Evolutionary conservation across 768 basidiomycete species (phyloP).

Genomic region (Lepiota brunneoincarnata): DNA sequence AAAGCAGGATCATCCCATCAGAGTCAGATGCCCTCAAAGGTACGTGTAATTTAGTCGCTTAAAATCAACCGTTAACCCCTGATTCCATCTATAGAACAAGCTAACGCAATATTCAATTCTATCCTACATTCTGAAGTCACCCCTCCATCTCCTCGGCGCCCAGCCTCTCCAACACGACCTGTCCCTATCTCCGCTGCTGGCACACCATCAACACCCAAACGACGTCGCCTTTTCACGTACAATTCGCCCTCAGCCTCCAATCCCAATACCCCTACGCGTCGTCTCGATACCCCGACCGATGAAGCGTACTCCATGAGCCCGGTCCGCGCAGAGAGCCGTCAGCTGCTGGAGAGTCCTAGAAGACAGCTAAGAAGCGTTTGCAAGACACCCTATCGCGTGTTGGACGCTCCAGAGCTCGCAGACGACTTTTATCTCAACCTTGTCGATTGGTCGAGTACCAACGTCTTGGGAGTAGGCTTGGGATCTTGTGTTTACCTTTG

Average conservation of each 20-base stretch:
- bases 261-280: conserved; percentile 52
- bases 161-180: conserved; percentile 59
- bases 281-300: conserved; percentile 81
- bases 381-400: conserved; percentile 94
- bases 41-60: conserved; percentile 24
- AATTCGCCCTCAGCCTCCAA: conserved; percentile 60
- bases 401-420: conserved; percentile 95
- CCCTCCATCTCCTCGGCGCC: conserved; percentile 59
- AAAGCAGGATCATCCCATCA: conserved; percentile 60
- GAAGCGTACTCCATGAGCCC: conserved; percentile 91
- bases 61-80: neutral
- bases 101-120: conserved; percentile 76
- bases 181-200: conserved; percentile 34
- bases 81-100: conserved; percentile 57
- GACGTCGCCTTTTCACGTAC: conserved; percentile 67
- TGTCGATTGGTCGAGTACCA: conserved; percentile 95
- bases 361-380: conserved; percentile 79
- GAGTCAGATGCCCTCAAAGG: conserved; percentile 80
- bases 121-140: conserved; percentile 79
- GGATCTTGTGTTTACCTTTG: conserved; percentile 94
- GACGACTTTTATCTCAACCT: conserved; percentile 99
- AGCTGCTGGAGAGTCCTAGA: conserved; percentile 80
- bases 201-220: conserved; percentile 48
- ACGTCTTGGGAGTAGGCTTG: conserved; percentile 91
- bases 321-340: conserved; percentile 78